Evolutionary conservation across 2,329 filamentous ascomycete species (phyloP), one percentile per base, ranked within the genome.

Genomic region (Phialophora chinensis): DNA sequence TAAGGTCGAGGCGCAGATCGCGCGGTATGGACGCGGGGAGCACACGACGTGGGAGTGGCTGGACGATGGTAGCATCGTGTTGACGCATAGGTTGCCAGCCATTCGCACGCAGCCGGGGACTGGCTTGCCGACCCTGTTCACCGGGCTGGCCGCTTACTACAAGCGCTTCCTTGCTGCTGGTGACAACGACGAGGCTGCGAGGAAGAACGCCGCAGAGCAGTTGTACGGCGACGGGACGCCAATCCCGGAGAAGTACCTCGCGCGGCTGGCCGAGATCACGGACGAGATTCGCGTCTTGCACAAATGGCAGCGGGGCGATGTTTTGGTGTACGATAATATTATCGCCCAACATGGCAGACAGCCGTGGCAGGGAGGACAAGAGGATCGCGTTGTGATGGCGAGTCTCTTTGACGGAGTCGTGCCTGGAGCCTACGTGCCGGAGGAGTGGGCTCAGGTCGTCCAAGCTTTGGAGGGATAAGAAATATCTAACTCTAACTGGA

Each of bases 1-100:
- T 0, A 84, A 84, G 73, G 77, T 84, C n/a, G 82, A 84, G 68
- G 78, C 78, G 1, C 82, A 84, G 74, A 84, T 85, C 67, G 72
- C 72, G 7, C 77, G 82, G 4, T 84, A 84, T 66, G 80, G 78
- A 0, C 72, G 82, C 8, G 81, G 79, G 1, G 72, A 79, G 53
- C 71, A 82, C 70, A 84, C 82, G 0, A 83, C 79, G 0, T 84
- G 80, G 79, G 78, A 83, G 66, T 84, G 83, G 81, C 75, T 72
- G 0, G 78, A 82, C n/a, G 78, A 81, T 60, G 57, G 59, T 14
- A 66, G 60, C 25, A 57, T 82, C 27, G 71, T 81, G 29, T 64
- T 84, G 54, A 81, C 80, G 33, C 82, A 85, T 72, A 75, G 75
- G 23, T 72, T 84, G 3, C 81, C 83, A 5, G 81, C 75, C 0